phyloP scores from a whole-genome alignment of 148 eudicot genomes.

The Euryodendron excelsum region DNA sequence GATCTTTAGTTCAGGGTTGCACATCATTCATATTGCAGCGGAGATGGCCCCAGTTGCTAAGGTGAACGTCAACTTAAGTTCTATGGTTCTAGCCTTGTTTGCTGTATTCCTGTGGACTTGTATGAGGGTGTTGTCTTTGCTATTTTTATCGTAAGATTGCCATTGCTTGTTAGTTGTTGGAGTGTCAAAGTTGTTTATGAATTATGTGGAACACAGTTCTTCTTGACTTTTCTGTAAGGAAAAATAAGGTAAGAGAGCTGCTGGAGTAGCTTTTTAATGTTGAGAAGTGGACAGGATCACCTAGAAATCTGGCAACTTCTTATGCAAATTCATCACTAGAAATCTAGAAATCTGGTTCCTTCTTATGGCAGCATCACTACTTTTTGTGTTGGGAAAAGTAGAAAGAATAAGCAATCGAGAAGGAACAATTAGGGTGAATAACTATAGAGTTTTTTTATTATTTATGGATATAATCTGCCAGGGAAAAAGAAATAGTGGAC shows the following conservation, averaged over 20 bases:
- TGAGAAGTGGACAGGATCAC: not conserved
- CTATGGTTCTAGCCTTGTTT: not conserved
- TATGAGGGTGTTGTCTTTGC: not conserved
- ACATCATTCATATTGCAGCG: constrained; percentile 90
- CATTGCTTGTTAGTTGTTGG: not conserved
- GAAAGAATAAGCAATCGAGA: not conserved
- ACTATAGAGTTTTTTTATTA: not conserved
- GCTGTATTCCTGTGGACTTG: not conserved
- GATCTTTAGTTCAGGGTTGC: constrained; percentile 64
- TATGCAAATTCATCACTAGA: no score
- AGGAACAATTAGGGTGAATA: not conserved
- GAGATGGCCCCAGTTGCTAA: constrained; percentile 99
- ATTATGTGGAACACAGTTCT: no score
- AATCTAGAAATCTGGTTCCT: no score
- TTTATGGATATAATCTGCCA: not conserved
- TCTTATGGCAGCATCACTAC: no score
- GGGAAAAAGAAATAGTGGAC: not conserved
- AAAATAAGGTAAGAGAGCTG: not conserved
- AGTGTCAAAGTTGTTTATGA: not conserved
- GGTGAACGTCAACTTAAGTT: constrained; percentile 43
- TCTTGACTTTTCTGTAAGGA: no score
- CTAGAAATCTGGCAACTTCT: no score
- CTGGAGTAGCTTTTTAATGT: not conserved
- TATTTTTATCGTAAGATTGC: not conserved
- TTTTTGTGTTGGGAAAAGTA: no score